Conservation (phyloP, 331 rosid species). For the Prunus yedoensis region DNA sequence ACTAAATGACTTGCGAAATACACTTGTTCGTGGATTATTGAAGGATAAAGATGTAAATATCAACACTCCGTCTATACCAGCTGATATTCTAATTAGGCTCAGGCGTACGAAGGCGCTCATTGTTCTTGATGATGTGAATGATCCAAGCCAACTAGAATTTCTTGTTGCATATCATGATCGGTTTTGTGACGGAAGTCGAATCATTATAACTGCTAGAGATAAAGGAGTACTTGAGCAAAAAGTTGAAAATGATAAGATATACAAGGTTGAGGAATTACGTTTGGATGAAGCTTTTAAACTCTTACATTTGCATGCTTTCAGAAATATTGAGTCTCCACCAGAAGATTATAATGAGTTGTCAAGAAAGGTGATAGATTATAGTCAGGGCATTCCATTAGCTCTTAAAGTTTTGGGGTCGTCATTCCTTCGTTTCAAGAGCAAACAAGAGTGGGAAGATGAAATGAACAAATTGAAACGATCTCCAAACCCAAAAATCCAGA, state of each 20-base stretch:
- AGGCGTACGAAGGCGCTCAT: neutral
- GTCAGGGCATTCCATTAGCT: too few species aligned
- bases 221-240: neutral
- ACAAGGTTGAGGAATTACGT: too few species aligned
- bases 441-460: too few species aligned
- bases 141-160: neutral
- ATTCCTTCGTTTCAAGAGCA: too few species aligned
- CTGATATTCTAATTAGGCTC: neutral
- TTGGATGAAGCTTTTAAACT: too few species aligned
- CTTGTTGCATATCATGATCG: neutral
- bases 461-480: too few species aligned
- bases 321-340: too few species aligned
- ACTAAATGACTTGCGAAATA: neutral
- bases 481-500: too few species aligned
- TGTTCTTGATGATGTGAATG: slow-evolving; percentile 2
- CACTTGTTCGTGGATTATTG: neutral
- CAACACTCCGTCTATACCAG: fast-evolving
- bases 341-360: too few species aligned
- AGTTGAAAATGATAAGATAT: neutral
- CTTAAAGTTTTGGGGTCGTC: too few species aligned
- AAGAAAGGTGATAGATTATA: too few species aligned
- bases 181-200: neutral
- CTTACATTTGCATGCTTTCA: too few species aligned
- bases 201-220: slow-evolving; percentile 11
- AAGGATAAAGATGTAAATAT: neutral